Percentiles rank a stretch among this genome's conserved stretches.
phyloP scores from a whole-genome alignment of 345 rosid species.

The Arabidopsis arenosa region DNA sequence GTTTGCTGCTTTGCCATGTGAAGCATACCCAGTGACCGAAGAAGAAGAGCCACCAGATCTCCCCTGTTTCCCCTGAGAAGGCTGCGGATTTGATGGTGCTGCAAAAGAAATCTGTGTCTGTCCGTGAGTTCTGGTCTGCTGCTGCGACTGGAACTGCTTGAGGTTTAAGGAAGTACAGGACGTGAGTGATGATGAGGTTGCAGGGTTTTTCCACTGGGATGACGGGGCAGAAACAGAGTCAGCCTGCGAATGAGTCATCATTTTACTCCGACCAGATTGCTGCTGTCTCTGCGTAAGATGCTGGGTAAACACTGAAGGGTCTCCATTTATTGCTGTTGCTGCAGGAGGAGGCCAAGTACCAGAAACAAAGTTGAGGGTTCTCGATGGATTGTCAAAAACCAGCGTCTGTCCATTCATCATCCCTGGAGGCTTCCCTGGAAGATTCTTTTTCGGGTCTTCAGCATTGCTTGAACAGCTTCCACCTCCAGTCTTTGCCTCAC shows the following conservation, averaged over 20 bases:
- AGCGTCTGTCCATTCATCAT: conserved; percentile 49
- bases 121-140: conserved; percentile 51
- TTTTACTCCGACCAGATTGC: conserved; percentile 49
- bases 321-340: conserved; percentile 31
- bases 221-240: conserved; percentile 41
- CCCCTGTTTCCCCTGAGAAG: conserved; percentile 46
- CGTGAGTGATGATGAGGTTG: conserved; percentile 35
- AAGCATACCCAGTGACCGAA: conserved; percentile 43
- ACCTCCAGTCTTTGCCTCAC: conserved; percentile 52
- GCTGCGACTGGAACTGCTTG: conserved; percentile 51
- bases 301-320: conserved; percentile 44
- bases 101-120: conserved; percentile 61
- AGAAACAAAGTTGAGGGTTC: conserved; percentile 56
- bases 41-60: conserved; percentile 44
- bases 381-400: conserved; percentile 58
- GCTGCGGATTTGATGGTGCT: conserved; percentile 43
- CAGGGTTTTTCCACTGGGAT: conserved; percentile 52
- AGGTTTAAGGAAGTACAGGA: conserved; percentile 39
- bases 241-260: conserved; percentile 39
- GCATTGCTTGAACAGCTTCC: conserved; percentile 44
- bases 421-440: conserved; percentile 44
- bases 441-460: conserved; percentile 49
- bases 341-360: conserved; percentile 57
- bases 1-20: conserved; percentile 46
- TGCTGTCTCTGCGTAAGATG: conserved; percentile 49